Evolutionary conservation across 441 rosid species (phyloP).

Genomic region (Raphanus hybrid): DNA sequence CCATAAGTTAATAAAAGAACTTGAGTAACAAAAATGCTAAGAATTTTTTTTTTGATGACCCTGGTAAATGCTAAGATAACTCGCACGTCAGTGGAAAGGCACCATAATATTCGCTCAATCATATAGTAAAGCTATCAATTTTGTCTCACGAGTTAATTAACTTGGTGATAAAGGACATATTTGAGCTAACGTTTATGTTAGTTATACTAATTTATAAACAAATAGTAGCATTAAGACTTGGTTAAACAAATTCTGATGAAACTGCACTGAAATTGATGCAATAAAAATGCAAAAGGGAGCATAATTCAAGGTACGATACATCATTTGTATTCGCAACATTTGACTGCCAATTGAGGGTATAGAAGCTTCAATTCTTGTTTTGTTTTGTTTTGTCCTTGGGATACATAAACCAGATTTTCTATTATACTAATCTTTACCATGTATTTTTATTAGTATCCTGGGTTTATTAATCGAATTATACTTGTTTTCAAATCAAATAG

Average conservation of each 20-base stretch:
- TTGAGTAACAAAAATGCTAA: not conserved
- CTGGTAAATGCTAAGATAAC: not conserved
- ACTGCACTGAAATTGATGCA: constrained; percentile 47
- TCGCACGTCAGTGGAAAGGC: not conserved
- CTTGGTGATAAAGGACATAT: constrained; percentile 9
- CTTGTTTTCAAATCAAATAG: constrained; percentile 37
- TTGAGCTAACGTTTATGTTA: constrained; percentile 21
- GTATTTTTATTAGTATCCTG: not conserved
- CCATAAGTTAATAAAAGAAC: too few relatives aligned
- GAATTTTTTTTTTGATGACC: not conserved
- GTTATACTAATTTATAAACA: constrained; percentile 9
- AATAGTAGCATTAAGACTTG: constrained; percentile 3
- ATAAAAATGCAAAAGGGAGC: constrained; percentile 28
- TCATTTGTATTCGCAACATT: constrained; percentile 45
- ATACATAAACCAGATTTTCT: constrained; percentile 37
- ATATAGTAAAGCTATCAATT: constrained; percentile 7
- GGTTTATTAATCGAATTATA: constrained; percentile 25
- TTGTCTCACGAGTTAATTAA: not conserved
- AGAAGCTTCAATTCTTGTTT: constrained; percentile 45
- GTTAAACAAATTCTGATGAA: not conserved
- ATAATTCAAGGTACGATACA: constrained; percentile 46
- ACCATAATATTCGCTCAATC: not conserved
- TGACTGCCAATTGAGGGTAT: constrained; percentile 44
- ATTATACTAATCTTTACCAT: not conserved
- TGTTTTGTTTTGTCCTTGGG: constrained; percentile 48